Evolutionary conservation across 2,329 filamentous ascomycete genomes (phyloP), one percentile per base, ranked within the genome.

Genomic region (Penicillium sp.): DNA sequence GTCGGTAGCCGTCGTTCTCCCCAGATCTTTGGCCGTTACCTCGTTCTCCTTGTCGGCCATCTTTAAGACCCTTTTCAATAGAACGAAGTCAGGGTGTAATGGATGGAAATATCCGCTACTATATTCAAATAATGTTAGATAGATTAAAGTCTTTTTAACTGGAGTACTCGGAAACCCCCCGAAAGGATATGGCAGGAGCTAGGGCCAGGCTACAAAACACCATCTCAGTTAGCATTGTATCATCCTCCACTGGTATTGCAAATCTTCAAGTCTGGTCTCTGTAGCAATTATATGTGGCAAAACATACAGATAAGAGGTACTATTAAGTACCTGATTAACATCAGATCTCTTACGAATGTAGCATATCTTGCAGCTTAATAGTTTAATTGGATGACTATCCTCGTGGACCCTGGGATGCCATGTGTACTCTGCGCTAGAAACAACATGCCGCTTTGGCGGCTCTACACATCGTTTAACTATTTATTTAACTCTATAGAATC

Each of bases 161-260:
- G 21, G 16, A 13, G 18, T n/a, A n/a, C 13, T n/a, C 38, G 31
- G 43, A 57, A 48, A 51, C 14, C 31, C 43, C 50, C 51, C 55
- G 55, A 48, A 21, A 24, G 13, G 14, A 10, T 18, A 31, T 29
- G 22, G 18, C 14, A 11, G 9, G 36, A 39, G 29, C 22, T 45
- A n/a, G 39, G 24, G 11, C 24, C 24, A 50, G 43, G 31, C 31
- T 47, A 11, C 11, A 39, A 47, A n/a, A 21, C 44, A 5, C 24
- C n/a, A 32, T 3, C 16, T 43, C 5, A 34, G 5, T 3, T 40
- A 7, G 3, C 1, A 58, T 48, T 52, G 34, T 54, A 52, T 49
- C 58, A 60, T 56, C 40, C 24, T 14, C 14, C 32, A 49, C 42
- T 27, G 38, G 13, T 31, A 52, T 56, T 58, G 58, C 58, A 46